Base-by-base conservation (phyloP, 345 rosid genomes). In the Eucalyptus dawsonii region DNA sequence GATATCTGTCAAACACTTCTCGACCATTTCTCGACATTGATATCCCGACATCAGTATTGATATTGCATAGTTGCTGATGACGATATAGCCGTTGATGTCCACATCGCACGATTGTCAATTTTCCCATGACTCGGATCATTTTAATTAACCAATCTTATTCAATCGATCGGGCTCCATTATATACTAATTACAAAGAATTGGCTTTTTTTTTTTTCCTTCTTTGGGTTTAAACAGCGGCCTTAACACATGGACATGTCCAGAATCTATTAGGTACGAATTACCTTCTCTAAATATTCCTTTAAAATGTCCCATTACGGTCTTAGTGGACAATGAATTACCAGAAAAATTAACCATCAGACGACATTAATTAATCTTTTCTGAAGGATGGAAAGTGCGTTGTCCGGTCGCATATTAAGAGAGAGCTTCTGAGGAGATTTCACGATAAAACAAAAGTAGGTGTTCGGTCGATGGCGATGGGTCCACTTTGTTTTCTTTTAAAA, bases 1-100 rank as follows among this genome's bases (percentile, higher is more conserved):
- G 37, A 4, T 65, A 3, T 65, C 0, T 7, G 37, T 8, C 34
- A 2, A 29, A n/a, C 19, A 65, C 31, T 65, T 29, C 72, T 65
- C 5, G 2, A 65, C 1, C 2, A 5, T 2, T 65, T n/a, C 1
- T 62, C 37, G 5, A 29, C n/a, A n/a, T n/a, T n/a, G n/a, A n/a
- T n/a, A n/a, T n/a, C n/a, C n/a, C n/a, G n/a, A n/a, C 9, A 65
- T 29, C 2, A 15, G 4, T 29, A 62, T 14, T 14, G 29, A 62
- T 62, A 29, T 62, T 25, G 34, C 16, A 14, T 65, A 29, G n/a
- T n/a, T n/a, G n/a, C n/a, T n/a, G n/a, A n/a, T n/a, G n/a, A n/a
- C n/a, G n/a, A n/a, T n/a, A n/a, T n/a, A n/a, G n/a, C n/a, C n/a
- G n/a, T n/a, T n/a, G n/a, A n/a, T n/a, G n/a, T n/a, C n/a, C n/a